Conservation (phyloP, 306 rosid genomes). For the Herpetospermum pedunculosum region DNA sequence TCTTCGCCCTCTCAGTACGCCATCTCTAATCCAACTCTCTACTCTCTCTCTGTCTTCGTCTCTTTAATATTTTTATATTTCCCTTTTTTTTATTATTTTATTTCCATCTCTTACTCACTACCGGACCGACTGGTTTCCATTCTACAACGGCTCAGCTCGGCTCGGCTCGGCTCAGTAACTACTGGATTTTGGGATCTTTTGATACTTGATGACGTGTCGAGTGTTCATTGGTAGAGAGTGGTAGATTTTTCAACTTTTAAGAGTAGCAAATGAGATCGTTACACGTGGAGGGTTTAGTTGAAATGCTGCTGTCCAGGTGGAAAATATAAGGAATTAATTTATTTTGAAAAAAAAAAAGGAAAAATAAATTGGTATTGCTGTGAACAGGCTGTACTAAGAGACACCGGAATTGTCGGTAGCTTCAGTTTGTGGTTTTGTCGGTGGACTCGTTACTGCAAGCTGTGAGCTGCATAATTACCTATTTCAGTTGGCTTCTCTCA, state of each 20-base stretch:
- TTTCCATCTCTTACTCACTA: background rate
- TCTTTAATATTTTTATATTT: background rate
- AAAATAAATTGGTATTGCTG: conserved; percentile 9
- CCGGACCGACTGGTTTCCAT: conserved; percentile 1
- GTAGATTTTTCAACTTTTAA: background rate
- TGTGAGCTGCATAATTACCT: background rate
- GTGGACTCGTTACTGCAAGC: conserved; percentile 25
- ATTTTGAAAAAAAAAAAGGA: background rate
- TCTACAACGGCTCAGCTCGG: background rate
- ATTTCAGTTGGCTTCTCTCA: background rate
- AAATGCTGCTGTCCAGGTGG: background rate
- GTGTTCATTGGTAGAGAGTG: background rate
- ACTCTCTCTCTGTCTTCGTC: conserved; percentile 2
- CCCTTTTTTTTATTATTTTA: background rate
- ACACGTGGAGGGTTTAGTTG: conserved; percentile 7
- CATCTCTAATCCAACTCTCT: conserved; percentile 20
- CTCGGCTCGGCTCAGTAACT: background rate
- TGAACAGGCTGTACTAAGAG: conserved; percentile 32
- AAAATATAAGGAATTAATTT: background rate
- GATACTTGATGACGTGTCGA: background rate
- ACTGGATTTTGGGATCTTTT: background rate
- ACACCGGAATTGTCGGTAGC: conserved; percentile 30
- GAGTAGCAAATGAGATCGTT: background rate
- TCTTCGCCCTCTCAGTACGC: conserved; percentile 57
- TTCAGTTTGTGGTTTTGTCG: conserved; percentile 34